These are phyloP conservation scores for Brettanomyces anomalus DNA, from an alignment of 805 yeast species.

Conservation along the genomic window DNA sequence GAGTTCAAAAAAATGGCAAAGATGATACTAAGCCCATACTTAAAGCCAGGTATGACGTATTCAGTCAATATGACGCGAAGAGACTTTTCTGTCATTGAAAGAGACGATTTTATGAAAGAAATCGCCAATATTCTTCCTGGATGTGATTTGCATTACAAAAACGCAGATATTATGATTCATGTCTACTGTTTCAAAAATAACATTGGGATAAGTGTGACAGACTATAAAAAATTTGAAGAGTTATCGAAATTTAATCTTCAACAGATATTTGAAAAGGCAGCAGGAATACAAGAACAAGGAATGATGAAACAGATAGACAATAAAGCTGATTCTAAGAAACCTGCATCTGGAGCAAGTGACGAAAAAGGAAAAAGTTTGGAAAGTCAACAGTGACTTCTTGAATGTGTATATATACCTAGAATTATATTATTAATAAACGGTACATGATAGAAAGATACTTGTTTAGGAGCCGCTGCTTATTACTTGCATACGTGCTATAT, in stretches of 20 bases:
- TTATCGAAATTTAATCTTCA: slow-evolving; percentile 70
- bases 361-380: background rate
- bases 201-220: slow-evolving; percentile 80
- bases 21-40: slow-evolving; percentile 8
- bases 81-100: slow-evolving; percentile 64
- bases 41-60: slow-evolving; percentile 31
- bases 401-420: too few relatives aligned
- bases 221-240: slow-evolving; percentile 40
- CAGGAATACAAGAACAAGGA: slow-evolving; percentile 13
- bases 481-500: too few relatives aligned
- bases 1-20: slow-evolving; percentile 49
- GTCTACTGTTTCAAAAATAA: slow-evolving; percentile 86
- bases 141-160: slow-evolving; percentile 73
- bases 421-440: too few relatives aligned
- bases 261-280: slow-evolving; percentile 54
- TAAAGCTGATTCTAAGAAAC: background rate
- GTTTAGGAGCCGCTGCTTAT: too few relatives aligned
- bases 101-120: slow-evolving; percentile 63
- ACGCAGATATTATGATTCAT: slow-evolving; percentile 67
- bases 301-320: slow-evolving; percentile 2
- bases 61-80: slow-evolving; percentile 78
- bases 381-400: background rate
- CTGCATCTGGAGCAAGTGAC: background rate
- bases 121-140: slow-evolving; percentile 34
- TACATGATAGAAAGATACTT: too few relatives aligned